These are phyloP conservation scores for Taxillus chinensis DNA, from an alignment of 164 flowering plant species.

Conservation along the genomic window DNA sequence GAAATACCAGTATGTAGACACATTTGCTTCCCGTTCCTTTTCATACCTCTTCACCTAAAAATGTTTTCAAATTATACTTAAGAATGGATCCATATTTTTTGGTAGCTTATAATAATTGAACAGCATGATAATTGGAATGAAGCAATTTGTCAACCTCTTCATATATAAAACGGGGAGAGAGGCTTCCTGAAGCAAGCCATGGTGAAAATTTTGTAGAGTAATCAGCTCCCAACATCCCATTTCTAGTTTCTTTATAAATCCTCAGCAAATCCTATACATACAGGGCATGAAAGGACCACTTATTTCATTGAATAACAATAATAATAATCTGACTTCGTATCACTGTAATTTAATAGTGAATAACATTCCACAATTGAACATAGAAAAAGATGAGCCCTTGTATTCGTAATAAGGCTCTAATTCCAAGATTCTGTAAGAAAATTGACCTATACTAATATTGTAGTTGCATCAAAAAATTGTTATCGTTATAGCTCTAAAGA, in stretches of 20 bases:
- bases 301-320: background rate
- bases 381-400: no score
- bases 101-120: background rate
- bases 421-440: no score
- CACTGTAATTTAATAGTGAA: no score
- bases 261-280: constrained; percentile 48
- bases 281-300: background rate
- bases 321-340: no score
- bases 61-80: background rate
- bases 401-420: no score
- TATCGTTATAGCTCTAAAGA: no score
- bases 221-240: constrained; percentile 91
- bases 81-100: background rate
- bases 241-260: constrained; percentile 73
- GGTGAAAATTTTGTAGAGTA: constrained; percentile 96
- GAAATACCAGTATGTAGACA: constrained; percentile 84
- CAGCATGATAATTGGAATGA: background rate
- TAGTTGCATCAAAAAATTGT: no score
- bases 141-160: constrained; percentile 49
- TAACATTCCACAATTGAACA: no score
- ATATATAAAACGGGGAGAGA: constrained; percentile 70
- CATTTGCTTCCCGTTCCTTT: constrained; percentile 56
- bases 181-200: constrained; percentile 88
- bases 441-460: no score
- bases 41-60: constrained; percentile 84